Conservation (phyloP, 2,329 filamentous ascomycete genomes). For the Torrubiellomyces zombiae region DNA sequence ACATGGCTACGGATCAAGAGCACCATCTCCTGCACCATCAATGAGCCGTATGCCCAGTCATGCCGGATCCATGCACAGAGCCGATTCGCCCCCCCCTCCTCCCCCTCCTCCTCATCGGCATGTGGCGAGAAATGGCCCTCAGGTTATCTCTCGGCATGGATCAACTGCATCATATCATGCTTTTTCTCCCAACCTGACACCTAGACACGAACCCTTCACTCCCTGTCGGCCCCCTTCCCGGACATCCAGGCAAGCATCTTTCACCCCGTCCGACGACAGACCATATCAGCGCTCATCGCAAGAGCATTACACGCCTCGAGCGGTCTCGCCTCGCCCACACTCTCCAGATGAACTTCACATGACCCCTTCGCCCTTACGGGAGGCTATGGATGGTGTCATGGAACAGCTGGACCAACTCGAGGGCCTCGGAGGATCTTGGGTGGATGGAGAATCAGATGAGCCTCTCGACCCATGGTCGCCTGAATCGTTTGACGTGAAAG, state of each 20-base stretch:
- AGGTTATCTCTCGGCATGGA: conserved; percentile 12
- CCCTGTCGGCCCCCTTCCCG: conserved; percentile 14
- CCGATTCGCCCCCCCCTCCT: conserved; percentile 57
- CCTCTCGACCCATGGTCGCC: conserved; percentile 72
- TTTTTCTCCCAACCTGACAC: conserved; percentile 11
- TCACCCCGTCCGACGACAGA: conserved; percentile 22
- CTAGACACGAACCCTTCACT: conserved; percentile 18
- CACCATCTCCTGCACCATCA: conserved; percentile 11
- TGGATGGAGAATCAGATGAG: conserved; percentile 36
- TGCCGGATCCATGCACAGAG: conserved; percentile 15
- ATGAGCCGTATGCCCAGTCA: conserved; percentile 10
- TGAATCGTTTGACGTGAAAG: conserved; percentile 56
- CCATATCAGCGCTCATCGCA: conserved; percentile 5
- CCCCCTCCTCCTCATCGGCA: conserved; percentile 74
- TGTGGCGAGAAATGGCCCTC: conserved; percentile 17
- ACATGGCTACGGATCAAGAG: conserved; percentile 15
- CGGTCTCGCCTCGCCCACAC: conserved; percentile 46
- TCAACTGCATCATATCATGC: conserved; percentile 21
- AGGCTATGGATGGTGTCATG: conserved; percentile 97
- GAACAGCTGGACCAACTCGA: conserved; percentile 76
- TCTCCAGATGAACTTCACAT: conserved; percentile 50
- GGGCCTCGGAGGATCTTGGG: conserved; percentile 32
- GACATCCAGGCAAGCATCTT: conserved; percentile 21
- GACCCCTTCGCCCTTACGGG: conserved; percentile 81
- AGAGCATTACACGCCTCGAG: conserved; percentile 35